Evolutionary conservation across 257 asterid species (phyloP), one percentile per base, ranked within the genome.

Genomic region (Anisodus acutangulus): DNA sequence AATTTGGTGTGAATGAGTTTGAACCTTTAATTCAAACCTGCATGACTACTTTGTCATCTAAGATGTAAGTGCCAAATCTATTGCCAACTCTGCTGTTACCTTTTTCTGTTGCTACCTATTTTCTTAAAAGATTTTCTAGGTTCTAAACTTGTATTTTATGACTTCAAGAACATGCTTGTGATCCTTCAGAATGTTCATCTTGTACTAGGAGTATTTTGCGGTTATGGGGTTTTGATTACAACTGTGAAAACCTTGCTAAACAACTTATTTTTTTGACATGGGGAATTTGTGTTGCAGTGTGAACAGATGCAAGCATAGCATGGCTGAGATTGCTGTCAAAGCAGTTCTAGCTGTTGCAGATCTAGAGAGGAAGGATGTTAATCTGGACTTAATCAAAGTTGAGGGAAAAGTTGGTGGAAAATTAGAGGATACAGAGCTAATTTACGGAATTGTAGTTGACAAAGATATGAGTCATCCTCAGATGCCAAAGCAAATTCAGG

Each of bases 311-410:
- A 95, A 95, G 82, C 95, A 94, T 57, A 91, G 89, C 82, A 84
- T 94, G 89, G 99, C 98, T 5, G 99, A 95, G 90, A 94, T 95
- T 87, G 97, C 97, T 68, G 98, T 94, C 81, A 94, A 93, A 85
- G 99, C 98, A n/a, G 99, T 95, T 86, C 87, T 95, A 51, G 96
- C 98, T 79, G 97, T 93, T 88, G 99, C 98, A 37, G 99, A 95
- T 93, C 86, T 95, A 83, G 98, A 93, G 90, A 92, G 98, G 88
- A 95, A 89, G 90, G 99, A 94, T 88, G 98, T 95, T 72, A 94
- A 95, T 87, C 88, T 95, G 74, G 99, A 95, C 91, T 85, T 95
- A 17, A 94, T 94, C 85, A 95, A 95, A 92, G 97, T 94, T 37
- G 98, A 95, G 86, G 98, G 98, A 13, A 93, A 93, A 91, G 97